Conservation (phyloP, 176 grass and related monocot species). For the Elymus sibiricus region DNA sequence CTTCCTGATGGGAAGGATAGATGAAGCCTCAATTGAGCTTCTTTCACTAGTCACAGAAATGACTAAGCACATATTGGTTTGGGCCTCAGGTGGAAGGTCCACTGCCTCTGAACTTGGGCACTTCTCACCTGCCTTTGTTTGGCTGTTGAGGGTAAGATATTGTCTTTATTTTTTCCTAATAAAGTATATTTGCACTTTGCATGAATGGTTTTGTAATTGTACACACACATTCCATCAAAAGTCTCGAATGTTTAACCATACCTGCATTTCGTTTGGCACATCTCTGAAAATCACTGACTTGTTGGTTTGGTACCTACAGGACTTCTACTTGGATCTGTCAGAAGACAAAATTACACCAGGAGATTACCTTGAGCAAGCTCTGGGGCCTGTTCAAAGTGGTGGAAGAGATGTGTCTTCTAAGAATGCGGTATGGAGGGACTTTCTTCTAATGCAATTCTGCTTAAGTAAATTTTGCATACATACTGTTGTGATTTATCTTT, state of each 20-base stretch:
- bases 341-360: conserved; percentile 93
- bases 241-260: background rate
- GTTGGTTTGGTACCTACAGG: conserved; percentile 41
- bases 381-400: conserved; percentile 81
- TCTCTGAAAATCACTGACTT: background rate
- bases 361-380: conserved; percentile 78
- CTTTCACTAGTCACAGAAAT: conserved; percentile 96
- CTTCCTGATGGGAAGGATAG: conserved; percentile 90
- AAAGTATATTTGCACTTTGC: background rate
- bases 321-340: conserved; percentile 89
- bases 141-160: conserved; percentile 75
- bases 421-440: conserved; percentile 50
- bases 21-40: conserved; percentile 88
- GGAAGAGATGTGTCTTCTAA: conserved; percentile 65
- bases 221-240: background rate
- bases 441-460: background rate
- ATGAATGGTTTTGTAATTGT: background rate
- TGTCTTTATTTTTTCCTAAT: background rate
- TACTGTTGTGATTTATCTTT: background rate
- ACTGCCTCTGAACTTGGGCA: conserved; percentile 78
- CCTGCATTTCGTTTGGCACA: background rate
- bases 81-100: conserved; percentile 82
- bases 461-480: conserved; percentile 18
- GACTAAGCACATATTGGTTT: conserved; percentile 94
- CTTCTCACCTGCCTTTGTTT: conserved; percentile 92